Evolutionary conservation across 169 alveolate species (phyloP).

Genomic region (Plasmodium berghei): DNA sequence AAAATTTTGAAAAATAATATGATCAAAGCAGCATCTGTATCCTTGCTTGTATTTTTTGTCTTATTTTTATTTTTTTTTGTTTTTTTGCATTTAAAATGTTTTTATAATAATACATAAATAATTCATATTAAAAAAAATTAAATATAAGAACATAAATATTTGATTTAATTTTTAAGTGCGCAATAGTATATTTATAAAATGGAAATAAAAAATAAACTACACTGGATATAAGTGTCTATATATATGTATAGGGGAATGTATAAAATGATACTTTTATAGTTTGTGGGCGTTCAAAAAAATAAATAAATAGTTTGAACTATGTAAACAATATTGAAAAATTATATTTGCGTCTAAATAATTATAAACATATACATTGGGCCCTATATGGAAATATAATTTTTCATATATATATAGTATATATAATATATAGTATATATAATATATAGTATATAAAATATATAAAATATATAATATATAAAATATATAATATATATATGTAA

Average conservation of each 20-base stretch:
- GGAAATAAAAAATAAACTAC: conserved; percentile 5
- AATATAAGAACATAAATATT: conserved; percentile 25
- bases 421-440: neutral
- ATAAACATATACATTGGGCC: too few species aligned
- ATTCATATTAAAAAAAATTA: conserved; percentile 51
- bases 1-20: neutral
- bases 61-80: conserved; percentile 20
- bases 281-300: too few species aligned
- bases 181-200: conserved; percentile 32
- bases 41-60: neutral
- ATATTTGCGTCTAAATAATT: too few species aligned
- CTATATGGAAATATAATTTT: too few species aligned
- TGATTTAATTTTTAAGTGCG: conserved; percentile 30
- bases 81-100: conserved; percentile 23
- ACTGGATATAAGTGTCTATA: neutral
- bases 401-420: too few species aligned
- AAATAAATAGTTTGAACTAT: too few species aligned
- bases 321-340: too few species aligned
- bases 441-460: neutral
- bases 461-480: neutral
- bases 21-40: neutral
- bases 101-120: conserved; percentile 45
- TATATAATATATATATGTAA: neutral
- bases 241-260: conserved; percentile 7
- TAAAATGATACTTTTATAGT: neutral